phyloP scores from a whole-genome alignment of 2,329 filamentous ascomycete genomes.

The Pseudocercospora macadamiae region DNA sequence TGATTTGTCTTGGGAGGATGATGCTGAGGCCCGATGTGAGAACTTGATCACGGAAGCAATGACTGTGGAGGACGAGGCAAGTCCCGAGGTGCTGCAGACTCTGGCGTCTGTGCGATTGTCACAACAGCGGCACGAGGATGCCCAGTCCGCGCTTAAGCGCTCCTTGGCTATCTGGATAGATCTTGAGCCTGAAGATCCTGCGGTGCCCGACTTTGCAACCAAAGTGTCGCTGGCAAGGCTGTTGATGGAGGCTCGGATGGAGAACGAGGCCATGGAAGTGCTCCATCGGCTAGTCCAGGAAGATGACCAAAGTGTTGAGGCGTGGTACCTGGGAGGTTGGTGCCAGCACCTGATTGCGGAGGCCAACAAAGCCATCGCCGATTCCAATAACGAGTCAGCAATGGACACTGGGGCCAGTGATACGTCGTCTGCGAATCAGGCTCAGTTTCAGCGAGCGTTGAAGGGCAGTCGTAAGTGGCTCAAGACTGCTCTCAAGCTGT shows the following conservation, averaged over 20 bases:
- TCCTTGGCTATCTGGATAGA: conserved; percentile 85
- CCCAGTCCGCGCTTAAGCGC: conserved; percentile 72
- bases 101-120: conserved; percentile 92
- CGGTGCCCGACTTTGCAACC: conserved; percentile 82
- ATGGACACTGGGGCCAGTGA: conserved; percentile 37
- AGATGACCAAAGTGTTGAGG: conserved; percentile 92
- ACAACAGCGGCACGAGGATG: conserved; percentile 78
- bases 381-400: conserved; percentile 24
- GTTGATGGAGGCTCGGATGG: conserved; percentile 87
- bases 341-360: conserved; percentile 79
- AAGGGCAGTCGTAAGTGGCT: conserved; percentile 81
- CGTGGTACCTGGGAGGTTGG: conserved; percentile 97
- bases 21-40: conserved; percentile 89
- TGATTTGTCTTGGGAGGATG: conserved; percentile 74
- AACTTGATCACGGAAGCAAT: conserved; percentile 87
- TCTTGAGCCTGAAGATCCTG: conserved; percentile 69
- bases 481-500: conserved; percentile 78
- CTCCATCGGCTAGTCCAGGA: conserved; percentile 81
- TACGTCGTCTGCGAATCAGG: conserved; percentile 50
- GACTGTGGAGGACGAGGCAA: conserved; percentile 72
- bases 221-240: conserved; percentile 81
- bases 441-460: conserved; percentile 52
- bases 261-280: conserved; percentile 81
- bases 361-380: conserved; percentile 54
- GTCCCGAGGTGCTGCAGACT: conserved; percentile 90